These are phyloP conservation scores for Pythium periplocum DNA, from an alignment of 352 stramenopile species.

Conservation along the genomic window DNA sequence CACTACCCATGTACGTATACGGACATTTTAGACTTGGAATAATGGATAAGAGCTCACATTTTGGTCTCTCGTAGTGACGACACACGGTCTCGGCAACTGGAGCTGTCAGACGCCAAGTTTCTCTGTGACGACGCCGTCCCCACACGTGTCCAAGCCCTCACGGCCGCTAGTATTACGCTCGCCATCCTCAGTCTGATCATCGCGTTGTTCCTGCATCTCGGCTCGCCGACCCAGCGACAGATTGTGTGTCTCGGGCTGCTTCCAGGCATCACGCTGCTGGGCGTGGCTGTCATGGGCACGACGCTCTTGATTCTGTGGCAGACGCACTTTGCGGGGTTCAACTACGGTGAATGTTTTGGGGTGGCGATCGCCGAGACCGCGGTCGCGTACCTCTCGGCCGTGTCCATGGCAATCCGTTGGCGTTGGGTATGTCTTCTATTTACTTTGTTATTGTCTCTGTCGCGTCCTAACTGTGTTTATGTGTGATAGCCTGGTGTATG, in stretches of 20 bases:
- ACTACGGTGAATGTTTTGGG: conserved; percentile 76
- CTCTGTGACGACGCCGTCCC: conserved; percentile 16
- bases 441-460: conserved; percentile 1
- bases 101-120: conserved; percentile 11
- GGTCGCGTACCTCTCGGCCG: conserved; percentile 53
- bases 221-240: conserved; percentile 46
- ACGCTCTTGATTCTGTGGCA: conserved; percentile 55
- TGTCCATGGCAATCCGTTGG: conserved; percentile 77
- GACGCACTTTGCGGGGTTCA: conserved; percentile 35
- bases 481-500: conserved; percentile 59
- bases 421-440: conserved; percentile 35
- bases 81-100: conserved; percentile 8
- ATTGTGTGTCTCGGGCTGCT: conserved; percentile 56
- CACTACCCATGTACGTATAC: conserved; percentile 19
- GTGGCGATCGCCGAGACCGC: conserved; percentile 57
- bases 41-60: background rate
- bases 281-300: conserved; percentile 36
- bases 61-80: background rate
- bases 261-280: conserved; percentile 45
- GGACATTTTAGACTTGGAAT: background rate
- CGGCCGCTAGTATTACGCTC: conserved; percentile 41
- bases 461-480: conserved; percentile 5
- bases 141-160: conserved; percentile 33
- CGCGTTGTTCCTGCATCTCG: conserved; percentile 63
- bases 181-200: conserved; percentile 34